phyloP scores from a whole-genome alignment of 495 filamentous ascomycete genomes.

The Cenococcum geophilum region DNA sequence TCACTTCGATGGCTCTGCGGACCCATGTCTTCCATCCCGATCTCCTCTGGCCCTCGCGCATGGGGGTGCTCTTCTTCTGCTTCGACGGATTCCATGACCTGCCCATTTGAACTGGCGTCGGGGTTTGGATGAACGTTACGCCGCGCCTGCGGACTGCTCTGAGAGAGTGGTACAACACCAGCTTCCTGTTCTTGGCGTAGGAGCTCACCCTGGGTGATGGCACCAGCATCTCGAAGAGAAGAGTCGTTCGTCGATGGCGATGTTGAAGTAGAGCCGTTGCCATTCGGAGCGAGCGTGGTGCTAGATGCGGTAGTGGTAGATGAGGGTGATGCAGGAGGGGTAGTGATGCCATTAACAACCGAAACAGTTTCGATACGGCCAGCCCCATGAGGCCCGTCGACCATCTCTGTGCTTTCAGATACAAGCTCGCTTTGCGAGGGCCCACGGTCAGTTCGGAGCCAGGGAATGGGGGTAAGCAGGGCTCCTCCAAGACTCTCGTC shows the following conservation, averaged over 20 bases:
- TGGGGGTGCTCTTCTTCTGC: slow-evolving; percentile 65
- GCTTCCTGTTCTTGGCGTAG: slow-evolving; percentile 73
- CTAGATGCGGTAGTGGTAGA: slow-evolving; percentile 20
- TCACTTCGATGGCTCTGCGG: slow-evolving; percentile 49
- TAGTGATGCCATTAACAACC: slow-evolving; percentile 55
- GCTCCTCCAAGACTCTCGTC: slow-evolving; percentile 90
- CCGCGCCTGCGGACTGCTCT: slow-evolving; percentile 29
- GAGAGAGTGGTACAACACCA: slow-evolving; percentile 54
- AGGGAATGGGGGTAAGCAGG: slow-evolving; percentile 87
- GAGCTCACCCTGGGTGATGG: slow-evolving; percentile 70
- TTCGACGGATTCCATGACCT: slow-evolving; percentile 37
- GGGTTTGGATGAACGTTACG: slow-evolving; percentile 27
- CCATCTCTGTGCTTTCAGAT: slow-evolving; percentile 62
- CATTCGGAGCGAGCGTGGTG: slow-evolving; percentile 13
- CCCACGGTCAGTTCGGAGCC: slow-evolving; percentile 48
- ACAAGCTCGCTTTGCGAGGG: slow-evolving; percentile 46
- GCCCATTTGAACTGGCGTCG: slow-evolving; percentile 28
- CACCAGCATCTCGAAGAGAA: slow-evolving; percentile 42
- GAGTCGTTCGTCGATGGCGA: slow-evolving; percentile 12
- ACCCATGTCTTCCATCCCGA: slow-evolving; percentile 83
- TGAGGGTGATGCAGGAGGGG: slow-evolving; percentile 9
- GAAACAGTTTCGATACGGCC: slow-evolving; percentile 67
- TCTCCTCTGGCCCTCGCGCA: slow-evolving; percentile 70
- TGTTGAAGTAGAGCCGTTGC: slow-evolving; percentile 15
- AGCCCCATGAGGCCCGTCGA: slow-evolving; percentile 64